Evolutionary conservation across 306 rosid genomes (phyloP).

Genomic region (Cucurbita pepo): DNA sequence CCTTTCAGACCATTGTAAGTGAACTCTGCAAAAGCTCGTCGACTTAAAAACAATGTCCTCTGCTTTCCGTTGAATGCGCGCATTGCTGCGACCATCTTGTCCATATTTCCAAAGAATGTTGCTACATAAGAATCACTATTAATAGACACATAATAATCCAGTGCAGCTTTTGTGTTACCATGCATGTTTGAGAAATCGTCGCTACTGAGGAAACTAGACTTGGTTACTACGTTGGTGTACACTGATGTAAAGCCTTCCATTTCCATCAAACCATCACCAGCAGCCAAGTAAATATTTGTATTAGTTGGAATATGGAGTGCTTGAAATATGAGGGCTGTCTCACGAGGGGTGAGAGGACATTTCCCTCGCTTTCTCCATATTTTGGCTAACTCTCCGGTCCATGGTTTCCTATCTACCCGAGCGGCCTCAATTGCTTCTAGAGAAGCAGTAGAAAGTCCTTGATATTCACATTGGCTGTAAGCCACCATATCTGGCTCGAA

Average conservation of each 20-base stretch:
- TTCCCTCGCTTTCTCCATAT: constrained; percentile 80
- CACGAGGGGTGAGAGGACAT: constrained; percentile 79
- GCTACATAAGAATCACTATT: constrained; percentile 78
- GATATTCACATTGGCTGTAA: constrained; percentile 73
- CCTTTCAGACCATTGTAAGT: constrained; percentile 42
- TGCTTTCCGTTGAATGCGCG: constrained; percentile 55
- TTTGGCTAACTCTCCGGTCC: constrained; percentile 65
- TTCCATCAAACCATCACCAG: constrained; percentile 93
- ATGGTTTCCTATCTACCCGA: constrained; percentile 64
- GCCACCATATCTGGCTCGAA: constrained; percentile 97
- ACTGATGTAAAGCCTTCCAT: constrained; percentile 46
- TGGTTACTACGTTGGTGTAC: constrained; percentile 54
- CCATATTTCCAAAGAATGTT: constrained; percentile 92
- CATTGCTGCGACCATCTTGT: constrained; percentile 96
- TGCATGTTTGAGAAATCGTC: constrained; percentile 83
- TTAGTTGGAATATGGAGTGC: constrained; percentile 53
- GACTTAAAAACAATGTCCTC: constrained; percentile 55
- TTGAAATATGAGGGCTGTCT: constrained; percentile 64
- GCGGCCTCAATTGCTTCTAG: constrained; percentile 54
- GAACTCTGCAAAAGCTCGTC: constrained; percentile 67
- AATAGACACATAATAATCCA: constrained; percentile 76
- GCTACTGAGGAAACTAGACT: constrained; percentile 56
- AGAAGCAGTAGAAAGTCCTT: constrained; percentile 45
- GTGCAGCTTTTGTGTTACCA: constrained; percentile 92
- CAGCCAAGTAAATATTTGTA: constrained; percentile 74